Evolutionary conservation across 2,329 filamentous ascomycete species (phyloP).

Genomic region (Dactylellina haptotyla): DNA sequence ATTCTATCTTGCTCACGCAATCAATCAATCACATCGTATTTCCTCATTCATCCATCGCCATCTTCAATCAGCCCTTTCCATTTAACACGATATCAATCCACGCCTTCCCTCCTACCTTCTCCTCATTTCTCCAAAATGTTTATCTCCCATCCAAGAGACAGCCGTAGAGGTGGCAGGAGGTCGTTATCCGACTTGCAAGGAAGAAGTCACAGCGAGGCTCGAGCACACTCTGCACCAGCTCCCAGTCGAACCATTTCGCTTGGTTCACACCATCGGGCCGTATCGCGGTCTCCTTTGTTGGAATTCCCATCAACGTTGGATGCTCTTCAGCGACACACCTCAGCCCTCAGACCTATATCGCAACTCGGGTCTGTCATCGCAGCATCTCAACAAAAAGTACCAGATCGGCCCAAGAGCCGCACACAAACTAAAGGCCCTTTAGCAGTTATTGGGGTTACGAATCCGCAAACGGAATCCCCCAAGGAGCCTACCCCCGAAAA

Average conservation of each 20-base stretch:
- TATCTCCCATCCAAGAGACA: neutral
- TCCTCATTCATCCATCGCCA: neutral
- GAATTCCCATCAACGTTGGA: neutral
- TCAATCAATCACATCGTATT: too few relatives aligned
- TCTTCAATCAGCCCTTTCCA: neutral
- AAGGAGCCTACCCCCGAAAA: neutral
- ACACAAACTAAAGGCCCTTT: neutral
- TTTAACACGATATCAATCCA: neutral
- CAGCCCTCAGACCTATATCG: neutral
- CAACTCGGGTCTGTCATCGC: neutral
- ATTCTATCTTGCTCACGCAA: too few relatives aligned
- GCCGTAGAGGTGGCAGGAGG: neutral
- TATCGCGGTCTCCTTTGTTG: neutral
- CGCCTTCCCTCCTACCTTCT: neutral
- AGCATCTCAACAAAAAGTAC: neutral
- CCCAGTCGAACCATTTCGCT: constrained; percentile 16
- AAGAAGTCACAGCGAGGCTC: neutral
- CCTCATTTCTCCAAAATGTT: constrained; percentile 8
- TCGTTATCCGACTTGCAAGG: constrained; percentile 20
- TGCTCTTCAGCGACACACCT: neutral
- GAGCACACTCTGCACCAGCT: neutral
- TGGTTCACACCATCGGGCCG: neutral
- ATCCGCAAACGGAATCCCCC: neutral
- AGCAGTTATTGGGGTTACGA: neutral
- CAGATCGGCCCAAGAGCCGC: neutral